These are phyloP conservation scores for Ananas comosus DNA, from an alignment of 176 grass and related monocot species.

Conservation along the genomic window DNA sequence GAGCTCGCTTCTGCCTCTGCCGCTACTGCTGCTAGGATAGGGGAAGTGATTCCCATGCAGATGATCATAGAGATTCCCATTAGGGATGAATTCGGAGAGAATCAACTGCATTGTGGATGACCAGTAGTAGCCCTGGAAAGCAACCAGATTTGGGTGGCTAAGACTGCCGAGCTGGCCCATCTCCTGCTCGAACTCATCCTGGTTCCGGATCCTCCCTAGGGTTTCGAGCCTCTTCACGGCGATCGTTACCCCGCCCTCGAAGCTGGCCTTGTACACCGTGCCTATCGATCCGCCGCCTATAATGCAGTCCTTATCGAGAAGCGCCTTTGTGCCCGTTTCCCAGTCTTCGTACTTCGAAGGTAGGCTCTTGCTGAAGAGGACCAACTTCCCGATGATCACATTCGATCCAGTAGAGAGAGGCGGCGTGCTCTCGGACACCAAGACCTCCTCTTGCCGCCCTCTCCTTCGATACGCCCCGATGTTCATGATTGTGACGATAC, in stretches of 20 bases:
- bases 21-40: slow-evolving; percentile 34
- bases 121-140: slow-evolving; percentile 93
- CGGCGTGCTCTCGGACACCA: slow-evolving; percentile 67
- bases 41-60: slow-evolving; percentile 38
- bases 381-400: slow-evolving; percentile 78
- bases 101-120: slow-evolving; percentile 84
- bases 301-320: slow-evolving; percentile 87
- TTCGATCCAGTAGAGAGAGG: slow-evolving; percentile 30
- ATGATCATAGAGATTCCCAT: slow-evolving; percentile 72
- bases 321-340: slow-evolving; percentile 79
- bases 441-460: slow-evolving; percentile 52
- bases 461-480: slow-evolving; percentile 43
- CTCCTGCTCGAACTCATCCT: slow-evolving; percentile 97
- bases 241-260: slow-evolving; percentile 71
- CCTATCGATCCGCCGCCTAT: slow-evolving; percentile 84
- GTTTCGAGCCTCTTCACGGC: slow-evolving; percentile 94
- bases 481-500: slow-evolving; percentile 74
- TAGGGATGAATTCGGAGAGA: slow-evolving; percentile 61
- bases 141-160: slow-evolving; percentile 60
- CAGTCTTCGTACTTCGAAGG: slow-evolving; percentile 95
- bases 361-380: slow-evolving; percentile 95
- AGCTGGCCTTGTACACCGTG: slow-evolving; percentile 80
- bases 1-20: slow-evolving; percentile 36
- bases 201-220: slow-evolving; percentile 55
- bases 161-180: slow-evolving; percentile 66